Base-by-base conservation (phyloP, 345 rosid species). In the Kandelia obovata region DNA sequence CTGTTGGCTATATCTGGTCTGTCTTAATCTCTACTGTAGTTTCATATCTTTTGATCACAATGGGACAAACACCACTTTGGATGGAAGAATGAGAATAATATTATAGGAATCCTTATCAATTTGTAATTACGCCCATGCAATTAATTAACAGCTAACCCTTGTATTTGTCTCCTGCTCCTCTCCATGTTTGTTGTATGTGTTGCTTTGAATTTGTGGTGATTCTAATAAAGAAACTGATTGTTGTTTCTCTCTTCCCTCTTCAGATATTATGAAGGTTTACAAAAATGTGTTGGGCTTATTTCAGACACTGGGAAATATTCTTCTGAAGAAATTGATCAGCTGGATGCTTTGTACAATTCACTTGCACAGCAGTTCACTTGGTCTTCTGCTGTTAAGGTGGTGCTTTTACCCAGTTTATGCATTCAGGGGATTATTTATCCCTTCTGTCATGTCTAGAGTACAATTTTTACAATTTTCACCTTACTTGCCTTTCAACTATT, bases 341-440 rank as follows among this genome's bases (percentile, higher is more conserved):
- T 92, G 81, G 89, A 81, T 80, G 79, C 85, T 67, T 80, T 92
- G 67, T 90, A 96, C 91, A 83, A 84, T 75, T 90, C 89, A 28
- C 88, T 92, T 61, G 81, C 75, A 53, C 80, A 79, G 79, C 85
- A 89, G 67, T 90, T 83, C 82, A 83, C 86, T 63, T 78, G 90
- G 92, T 92, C 99, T 76, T 89, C 96, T 61, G 96, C 99, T 76
- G 96, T 89, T 66, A 95, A 95, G 97, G 98, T 95, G 71, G 74
- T 68, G 34, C 69, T 60, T 71, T 11, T 71, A 31, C 60, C 53
- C 15, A 31, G 25, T 43, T 68, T 35, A 27, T 74, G 4, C 46
- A 7, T 34, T 34, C 37, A 35, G 7, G 27, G 27, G n/a, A 49
- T 51, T 43, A 52, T 46, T 46, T 46, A 46, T 23, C 62, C 39